These are phyloP conservation scores for Leishmania guyanensis DNA, from an alignment of 208 protist genomes.

Conservation along the genomic window DNA sequence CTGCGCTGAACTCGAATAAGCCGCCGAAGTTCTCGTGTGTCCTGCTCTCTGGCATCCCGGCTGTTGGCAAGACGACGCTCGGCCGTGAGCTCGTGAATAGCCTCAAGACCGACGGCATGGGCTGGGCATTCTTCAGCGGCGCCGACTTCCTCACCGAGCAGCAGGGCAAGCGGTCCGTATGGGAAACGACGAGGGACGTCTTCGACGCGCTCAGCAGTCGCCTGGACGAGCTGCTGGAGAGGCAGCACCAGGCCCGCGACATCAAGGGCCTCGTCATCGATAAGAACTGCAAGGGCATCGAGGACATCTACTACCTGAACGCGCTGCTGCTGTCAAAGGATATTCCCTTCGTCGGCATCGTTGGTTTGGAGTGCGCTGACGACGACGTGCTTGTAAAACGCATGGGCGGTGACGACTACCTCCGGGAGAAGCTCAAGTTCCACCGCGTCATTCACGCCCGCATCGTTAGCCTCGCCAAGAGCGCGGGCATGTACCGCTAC, in stretches of 20 bases:
- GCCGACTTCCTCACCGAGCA: conserved; percentile 65
- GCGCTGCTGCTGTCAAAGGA: conserved; percentile 70
- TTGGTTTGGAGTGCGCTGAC: conserved; percentile 74
- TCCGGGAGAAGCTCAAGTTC: conserved; percentile 83
- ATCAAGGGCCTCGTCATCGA: conserved; percentile 88
- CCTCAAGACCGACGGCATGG: conserved; percentile 69
- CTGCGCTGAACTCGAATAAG: conserved; percentile 73
- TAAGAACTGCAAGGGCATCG: conserved; percentile 87
- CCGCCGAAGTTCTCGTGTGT: conserved; percentile 89
- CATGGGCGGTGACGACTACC: conserved; percentile 66
- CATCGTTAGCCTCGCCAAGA: conserved; percentile 70
- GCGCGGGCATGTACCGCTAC: conserved; percentile 73
- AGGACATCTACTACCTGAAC: conserved; percentile 84
- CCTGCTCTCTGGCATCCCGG: conserved; percentile 77
- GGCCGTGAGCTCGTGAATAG: conserved; percentile 77
- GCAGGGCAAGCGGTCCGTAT: conserved; percentile 52
- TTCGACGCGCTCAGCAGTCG: conserved; percentile 79
- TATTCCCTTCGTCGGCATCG: conserved; percentile 83
- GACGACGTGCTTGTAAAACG: conserved; percentile 72
- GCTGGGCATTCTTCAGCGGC: conserved; percentile 89
- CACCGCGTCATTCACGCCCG: conserved; percentile 83
- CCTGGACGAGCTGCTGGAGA: conserved; percentile 75
- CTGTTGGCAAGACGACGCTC: conserved; percentile 79
- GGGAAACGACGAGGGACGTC: conserved; percentile 80
- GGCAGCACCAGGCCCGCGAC: conserved; percentile 58